Evolutionary conservation across 768 basidiomycete genomes (phyloP).

Genomic region (Suillus decipiens): DNA sequence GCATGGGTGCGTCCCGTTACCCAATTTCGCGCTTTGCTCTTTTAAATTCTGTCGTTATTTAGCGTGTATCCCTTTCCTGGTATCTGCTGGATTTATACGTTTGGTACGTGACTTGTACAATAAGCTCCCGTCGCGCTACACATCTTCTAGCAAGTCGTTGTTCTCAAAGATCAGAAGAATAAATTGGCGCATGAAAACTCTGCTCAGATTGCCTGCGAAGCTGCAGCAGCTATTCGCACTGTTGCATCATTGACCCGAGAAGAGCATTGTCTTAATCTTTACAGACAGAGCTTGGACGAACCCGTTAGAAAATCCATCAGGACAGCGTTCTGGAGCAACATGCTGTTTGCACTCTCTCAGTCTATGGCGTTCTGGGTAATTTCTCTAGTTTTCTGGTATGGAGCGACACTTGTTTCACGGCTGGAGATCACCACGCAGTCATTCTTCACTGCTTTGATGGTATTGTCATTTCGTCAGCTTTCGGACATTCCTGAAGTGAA

Average conservation of each 20-base stretch:
- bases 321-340: conserved; percentile 62
- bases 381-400: conserved; percentile 81
- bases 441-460: conserved; percentile 88
- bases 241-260: conserved; percentile 89
- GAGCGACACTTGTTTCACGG: conserved; percentile 59
- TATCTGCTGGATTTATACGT: conserved; percentile 81
- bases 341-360: conserved; percentile 75
- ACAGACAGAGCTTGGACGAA: conserved; percentile 68
- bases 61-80: conserved; percentile 70
- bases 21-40: neutral
- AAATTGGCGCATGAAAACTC: conserved; percentile 77
- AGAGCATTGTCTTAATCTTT: conserved; percentile 67
- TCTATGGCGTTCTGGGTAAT: conserved; percentile 78
- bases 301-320: conserved; percentile 67
- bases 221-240: conserved; percentile 86
- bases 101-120: conserved; percentile 45
- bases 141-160: conserved; percentile 65
- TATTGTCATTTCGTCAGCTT: conserved; percentile 32
- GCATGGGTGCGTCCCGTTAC: conserved; percentile 54
- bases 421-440: conserved; percentile 53
- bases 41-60: neutral
- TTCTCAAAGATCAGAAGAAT: conserved; percentile 82
- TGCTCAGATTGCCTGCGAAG: conserved; percentile 92
- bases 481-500: neutral
- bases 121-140: neutral